Conservation (phyloP, 2,329 filamentous ascomycete species). For the Microcyclospora pomicola region DNA sequence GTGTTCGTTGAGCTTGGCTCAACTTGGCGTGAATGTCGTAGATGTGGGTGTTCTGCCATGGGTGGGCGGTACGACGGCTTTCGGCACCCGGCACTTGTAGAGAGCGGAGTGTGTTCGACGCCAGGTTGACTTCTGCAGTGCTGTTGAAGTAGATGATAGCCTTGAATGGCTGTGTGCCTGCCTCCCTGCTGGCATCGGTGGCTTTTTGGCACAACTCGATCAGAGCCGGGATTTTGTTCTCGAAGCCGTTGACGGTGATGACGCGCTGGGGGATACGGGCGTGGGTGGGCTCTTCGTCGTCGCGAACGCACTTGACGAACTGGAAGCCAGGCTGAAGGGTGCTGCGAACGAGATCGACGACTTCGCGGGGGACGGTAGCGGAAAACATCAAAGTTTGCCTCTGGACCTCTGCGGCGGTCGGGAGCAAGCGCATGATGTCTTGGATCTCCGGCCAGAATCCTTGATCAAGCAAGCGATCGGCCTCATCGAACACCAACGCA, state of each 20-base stretch:
- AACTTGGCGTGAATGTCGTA: conserved; percentile 69
- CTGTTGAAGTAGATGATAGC: conserved; percentile 88
- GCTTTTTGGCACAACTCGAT: conserved; percentile 53
- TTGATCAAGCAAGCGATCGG: conserved; percentile 53
- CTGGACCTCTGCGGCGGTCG: conserved; percentile 46
- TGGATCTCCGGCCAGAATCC: conserved; percentile 37
- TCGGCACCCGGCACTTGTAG: conserved; percentile 18
- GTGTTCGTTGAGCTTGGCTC: conserved; percentile 54
- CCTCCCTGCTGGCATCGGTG: conserved; percentile 25
- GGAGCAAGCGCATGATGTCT: conserved; percentile 41
- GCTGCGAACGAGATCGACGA: conserved; percentile 61
- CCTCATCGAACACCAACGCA: conserved; percentile 49
- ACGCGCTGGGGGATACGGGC: conserved; percentile 68
- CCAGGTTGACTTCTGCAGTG: conserved; percentile 57
- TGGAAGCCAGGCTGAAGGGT: conserved; percentile 76
- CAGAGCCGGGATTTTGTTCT: conserved; percentile 63
- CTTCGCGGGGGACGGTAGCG: conserved; percentile 75
- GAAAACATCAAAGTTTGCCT: conserved; percentile 93
- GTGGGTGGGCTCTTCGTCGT: conserved; percentile 75
- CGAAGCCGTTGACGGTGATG: conserved; percentile 51
- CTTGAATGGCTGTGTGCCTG: conserved; percentile 57
- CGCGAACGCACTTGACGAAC: conserved; percentile 76
- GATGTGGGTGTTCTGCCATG: conserved; percentile 26
- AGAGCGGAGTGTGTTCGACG: conserved; percentile 43
- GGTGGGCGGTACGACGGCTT: conserved; percentile 19